Evolutionary conservation across 2,329 filamentous ascomycete genomes (phyloP), one percentile per base, ranked within the genome.

Genomic region (Aspergillus fumigatiaffinis): DNA sequence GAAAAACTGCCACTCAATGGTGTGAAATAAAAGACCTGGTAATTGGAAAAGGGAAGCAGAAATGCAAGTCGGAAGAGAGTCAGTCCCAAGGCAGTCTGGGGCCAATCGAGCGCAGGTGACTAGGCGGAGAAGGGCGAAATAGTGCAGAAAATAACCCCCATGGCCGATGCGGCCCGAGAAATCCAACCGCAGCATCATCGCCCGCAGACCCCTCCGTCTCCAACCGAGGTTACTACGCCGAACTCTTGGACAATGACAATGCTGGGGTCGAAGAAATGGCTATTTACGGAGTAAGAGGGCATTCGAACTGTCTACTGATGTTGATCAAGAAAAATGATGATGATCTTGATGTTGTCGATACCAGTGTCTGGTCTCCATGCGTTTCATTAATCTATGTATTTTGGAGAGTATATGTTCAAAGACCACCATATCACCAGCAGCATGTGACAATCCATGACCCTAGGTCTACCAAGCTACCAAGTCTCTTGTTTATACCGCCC

Each of bases 401-500:
- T 17, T 38, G 14, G 14, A 17, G 32, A 7, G 32, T 35, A 17
- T 35, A 35, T 38, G 14, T n/a, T 17, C 32, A 17, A 12, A 17
- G 32, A 38, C 14, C 14, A 17, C 32, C 32, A 38, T 17, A 38
- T 38, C 14, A 17, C 14, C 32, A 46, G 10, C 1, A 46, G 42
- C 42, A 46, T 46, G 42, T 46, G 42, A 46, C 42, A 46, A 23
- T 5, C 41, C 2, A 10, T n/a, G 20, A 10, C 17, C 10, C 20
- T 7, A 26, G 23, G 21, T 51, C 42, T 58, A 29, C 32, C 29
- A 14, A 5, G 14, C 32, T 35, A 89, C 87, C 87, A 90, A 6
- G 87, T 90, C 73, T 90, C 87, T 68, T 89, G 86, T 65, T 84
- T 84, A 70, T 87, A 89, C 56, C 84, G 73, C 10, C 84, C 85